Conservation (phyloP, 176 grass and related monocot genomes). For the Thalia dealbata region DNA sequence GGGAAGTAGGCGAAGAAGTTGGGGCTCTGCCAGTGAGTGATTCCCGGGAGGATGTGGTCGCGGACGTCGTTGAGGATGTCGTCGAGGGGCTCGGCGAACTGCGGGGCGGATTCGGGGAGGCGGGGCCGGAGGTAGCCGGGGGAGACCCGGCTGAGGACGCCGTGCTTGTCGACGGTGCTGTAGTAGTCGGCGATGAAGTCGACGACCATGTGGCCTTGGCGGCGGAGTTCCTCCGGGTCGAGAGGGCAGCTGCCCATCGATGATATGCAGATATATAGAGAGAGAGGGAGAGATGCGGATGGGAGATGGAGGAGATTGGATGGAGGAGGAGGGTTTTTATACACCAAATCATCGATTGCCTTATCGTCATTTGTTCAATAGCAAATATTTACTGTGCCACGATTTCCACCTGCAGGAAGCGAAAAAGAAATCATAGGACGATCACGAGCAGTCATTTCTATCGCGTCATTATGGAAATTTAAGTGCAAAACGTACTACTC, state of each 20-base stretch:
- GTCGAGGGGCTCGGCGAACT: conserved; percentile 17
- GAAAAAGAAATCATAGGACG: no score
- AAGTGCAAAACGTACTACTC: no score
- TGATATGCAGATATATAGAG: no score
- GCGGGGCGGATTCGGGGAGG: conserved; percentile 22
- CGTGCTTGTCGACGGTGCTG: conserved; percentile 21
- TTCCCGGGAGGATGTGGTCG: conserved; percentile 28
- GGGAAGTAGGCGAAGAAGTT: conserved; percentile 48
- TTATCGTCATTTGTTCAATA: no score
- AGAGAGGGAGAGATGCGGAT: no score
- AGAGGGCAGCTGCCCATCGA: conserved; percentile 10
- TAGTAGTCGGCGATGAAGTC: conserved; percentile 71
- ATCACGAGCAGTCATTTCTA: no score
- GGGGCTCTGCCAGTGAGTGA: conserved; percentile 65
- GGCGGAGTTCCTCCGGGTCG: conserved; percentile 38
- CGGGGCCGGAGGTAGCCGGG: conserved; percentile 28
- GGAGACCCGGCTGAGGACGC: conserved; percentile 30
- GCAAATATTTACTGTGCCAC: no score
- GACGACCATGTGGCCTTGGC: conserved; percentile 19
- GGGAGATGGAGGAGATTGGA: no score
- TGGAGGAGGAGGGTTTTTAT: no score
- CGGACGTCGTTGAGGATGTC: conserved; percentile 25
- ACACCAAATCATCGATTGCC: no score
- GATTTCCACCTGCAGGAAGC: no score
- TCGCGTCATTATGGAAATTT: no score